A percentile compares a stretch with the other conserved stretches of the same genome.
These are phyloP conservation scores for Daldinia grandis DNA, from an alignment of 495 filamentous ascomycete genomes.

Conservation along the genomic window DNA sequence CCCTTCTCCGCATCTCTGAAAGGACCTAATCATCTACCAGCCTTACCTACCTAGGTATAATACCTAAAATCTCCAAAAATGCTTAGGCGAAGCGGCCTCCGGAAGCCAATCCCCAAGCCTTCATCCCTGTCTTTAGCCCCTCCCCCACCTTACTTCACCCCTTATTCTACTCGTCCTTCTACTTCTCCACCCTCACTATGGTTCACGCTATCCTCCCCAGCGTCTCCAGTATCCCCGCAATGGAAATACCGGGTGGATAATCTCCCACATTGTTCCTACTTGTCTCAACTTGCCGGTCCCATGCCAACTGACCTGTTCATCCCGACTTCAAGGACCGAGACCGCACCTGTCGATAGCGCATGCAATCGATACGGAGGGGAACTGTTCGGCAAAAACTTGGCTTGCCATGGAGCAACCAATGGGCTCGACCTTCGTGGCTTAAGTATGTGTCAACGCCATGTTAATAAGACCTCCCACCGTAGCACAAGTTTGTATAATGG, in stretches of 20 bases:
- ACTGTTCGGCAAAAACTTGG: constrained; percentile 28
- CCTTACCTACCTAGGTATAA: not conserved
- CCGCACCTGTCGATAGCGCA: constrained; percentile 18
- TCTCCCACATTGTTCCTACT: constrained; percentile 14
- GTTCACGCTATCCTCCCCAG: not conserved
- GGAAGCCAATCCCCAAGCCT: constrained; percentile 3
- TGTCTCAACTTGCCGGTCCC: constrained; percentile 16
- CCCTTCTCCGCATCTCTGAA: not conserved
- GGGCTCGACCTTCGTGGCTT: not conserved
- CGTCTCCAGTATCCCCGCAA: constrained; percentile 18
- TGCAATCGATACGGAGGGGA: constrained; percentile 32
- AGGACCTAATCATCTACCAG: too few species aligned
- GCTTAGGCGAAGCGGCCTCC: constrained; percentile 5
- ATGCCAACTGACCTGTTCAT: not conserved
- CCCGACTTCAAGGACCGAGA: constrained; percentile 31
- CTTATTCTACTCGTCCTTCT: not conserved
- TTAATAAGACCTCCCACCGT: constrained; percentile 3
- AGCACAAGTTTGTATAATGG: constrained; percentile 15
- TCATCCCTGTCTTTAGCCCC: constrained; percentile 15
- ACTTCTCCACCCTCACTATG: constrained; percentile 12
- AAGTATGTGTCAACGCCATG: not conserved
- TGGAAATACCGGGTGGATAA: constrained; percentile 29
- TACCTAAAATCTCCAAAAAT: constrained; percentile 16
- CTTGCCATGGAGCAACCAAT: constrained; percentile 21
- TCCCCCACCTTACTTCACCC: constrained; percentile 27